Percentiles rank a stretch among this genome's conserved stretches.
These are phyloP conservation scores for Debaryomyces sp. DNA, from an alignment of 1,139 yeast species.

Conservation along the genomic window DNA sequence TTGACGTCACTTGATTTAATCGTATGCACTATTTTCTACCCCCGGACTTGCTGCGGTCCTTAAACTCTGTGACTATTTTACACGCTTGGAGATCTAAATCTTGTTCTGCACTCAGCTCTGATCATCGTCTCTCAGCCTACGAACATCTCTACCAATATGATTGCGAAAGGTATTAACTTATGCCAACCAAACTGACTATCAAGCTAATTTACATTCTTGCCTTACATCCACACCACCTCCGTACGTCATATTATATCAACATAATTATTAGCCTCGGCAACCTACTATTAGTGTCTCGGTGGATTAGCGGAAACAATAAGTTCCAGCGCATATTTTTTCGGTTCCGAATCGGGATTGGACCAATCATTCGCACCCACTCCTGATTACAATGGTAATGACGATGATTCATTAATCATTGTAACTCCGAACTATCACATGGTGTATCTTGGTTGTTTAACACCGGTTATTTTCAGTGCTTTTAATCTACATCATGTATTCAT, in stretches of 20 bases:
- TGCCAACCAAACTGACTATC: no score
- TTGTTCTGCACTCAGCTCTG: background rate
- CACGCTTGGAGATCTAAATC: background rate
- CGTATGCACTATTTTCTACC: background rate
- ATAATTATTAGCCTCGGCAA: background rate
- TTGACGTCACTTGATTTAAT: background rate
- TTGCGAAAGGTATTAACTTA: background rate
- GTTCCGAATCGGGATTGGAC: conserved; percentile 1
- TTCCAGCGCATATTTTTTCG: conserved; percentile 1
- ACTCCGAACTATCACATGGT: conserved; percentile 2
- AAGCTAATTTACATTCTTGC: no score
- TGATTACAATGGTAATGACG: background rate
- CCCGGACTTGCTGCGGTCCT: background rate
- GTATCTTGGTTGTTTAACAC: background rate
- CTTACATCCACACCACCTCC: background rate
- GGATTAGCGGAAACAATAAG: conserved; percentile 1
- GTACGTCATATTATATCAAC: background rate
- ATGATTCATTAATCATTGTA: conserved; percentile 5
- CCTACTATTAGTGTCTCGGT: background rate
- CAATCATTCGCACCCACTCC: background rate
- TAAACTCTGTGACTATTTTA: background rate
- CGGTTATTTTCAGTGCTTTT: background rate
- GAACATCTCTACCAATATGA: background rate
- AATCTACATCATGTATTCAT: background rate
- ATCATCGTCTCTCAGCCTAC: background rate